These are phyloP conservation scores for Hemisphaericaspora lyxosophila DNA, from an alignment of 1,139 yeast genomes.

Conservation along the genomic window DNA sequence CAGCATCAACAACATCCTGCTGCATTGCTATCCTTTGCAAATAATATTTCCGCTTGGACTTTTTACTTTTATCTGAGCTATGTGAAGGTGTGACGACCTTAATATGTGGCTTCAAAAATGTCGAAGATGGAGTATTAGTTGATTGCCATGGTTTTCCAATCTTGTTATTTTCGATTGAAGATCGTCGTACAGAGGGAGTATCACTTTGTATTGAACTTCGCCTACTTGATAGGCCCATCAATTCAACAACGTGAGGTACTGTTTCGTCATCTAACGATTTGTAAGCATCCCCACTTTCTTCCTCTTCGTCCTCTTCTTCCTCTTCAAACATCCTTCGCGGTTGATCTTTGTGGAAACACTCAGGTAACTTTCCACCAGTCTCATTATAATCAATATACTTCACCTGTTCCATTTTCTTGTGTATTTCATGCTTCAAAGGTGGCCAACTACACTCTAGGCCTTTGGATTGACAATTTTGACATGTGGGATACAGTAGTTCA, in stretches of 20 bases:
- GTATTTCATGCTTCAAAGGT: conserved; percentile 24
- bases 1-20: conserved; percentile 40
- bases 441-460: conserved; percentile 36
- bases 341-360: no score
- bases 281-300: neutral
- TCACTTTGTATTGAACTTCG: neutral
- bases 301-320: conserved; percentile 6
- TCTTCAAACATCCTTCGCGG: no score
- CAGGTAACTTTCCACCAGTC: neutral
- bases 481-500: conserved; percentile 36
- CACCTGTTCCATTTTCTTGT: conserved; percentile 26
- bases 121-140: neutral
- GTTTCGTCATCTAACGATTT: conserved; percentile 6
- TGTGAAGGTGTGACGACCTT: neutral
- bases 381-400: conserved; percentile 21
- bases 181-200: neutral
- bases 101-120: neutral
- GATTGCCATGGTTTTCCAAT: conserved; percentile 1
- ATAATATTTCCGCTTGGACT: conserved; percentile 16
- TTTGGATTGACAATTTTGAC: conserved; percentile 30
- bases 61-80: conserved; percentile 9
- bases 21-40: conserved; percentile 41
- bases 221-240: neutral
- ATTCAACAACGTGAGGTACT: neutral
- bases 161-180: neutral